A percentile compares a stretch with the other conserved stretches of the same genome.
Conservation (phyloP, 805 yeast genomes). For the Metschnikowia cerradonensis region DNA sequence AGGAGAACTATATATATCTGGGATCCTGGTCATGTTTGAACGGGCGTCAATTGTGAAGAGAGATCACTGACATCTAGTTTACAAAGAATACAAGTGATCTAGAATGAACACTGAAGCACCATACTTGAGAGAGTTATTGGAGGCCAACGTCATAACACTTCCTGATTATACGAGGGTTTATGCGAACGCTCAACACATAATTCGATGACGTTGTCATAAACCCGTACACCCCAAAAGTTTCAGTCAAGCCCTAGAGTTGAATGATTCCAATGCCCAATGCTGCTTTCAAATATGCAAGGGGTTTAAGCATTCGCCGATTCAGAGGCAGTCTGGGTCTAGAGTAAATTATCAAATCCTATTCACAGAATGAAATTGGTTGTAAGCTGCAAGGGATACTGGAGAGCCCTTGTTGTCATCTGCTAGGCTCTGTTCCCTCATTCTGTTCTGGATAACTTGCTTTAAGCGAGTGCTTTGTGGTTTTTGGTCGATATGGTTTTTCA, state of each 20-base stretch:
- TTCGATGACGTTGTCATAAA: slow-evolving; percentile 33
- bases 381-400: slow-evolving; percentile 18
- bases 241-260: slow-evolving; percentile 73
- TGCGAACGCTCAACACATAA: too few species aligned
- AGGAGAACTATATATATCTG: too few species aligned
- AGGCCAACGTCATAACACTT: too few species aligned
- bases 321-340: slow-evolving; percentile 21
- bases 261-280: slow-evolving; percentile 50
- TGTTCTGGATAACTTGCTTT: slow-evolving; percentile 24
- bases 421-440: slow-evolving; percentile 24
- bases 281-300: slow-evolving; percentile 30
- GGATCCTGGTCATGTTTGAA: too few species aligned
- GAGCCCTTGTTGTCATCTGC: slow-evolving; percentile 25
- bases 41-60: too few species aligned
- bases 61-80: too few species aligned
- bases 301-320: slow-evolving; percentile 21
- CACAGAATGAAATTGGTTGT: slow-evolving; percentile 7
- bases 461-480: slow-evolving; percentile 25
- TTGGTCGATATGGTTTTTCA: slow-evolving; percentile 23
- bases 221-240: slow-evolving; percentile 60
- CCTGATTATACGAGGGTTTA: too few species aligned
- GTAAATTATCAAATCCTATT: slow-evolving; percentile 19
- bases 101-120: too few species aligned
- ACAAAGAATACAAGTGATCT: too few species aligned
- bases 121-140: too few species aligned